Evolutionary conservation across 768 basidiomycete genomes (phyloP).

Genomic region (Termitomyces sp.): DNA sequence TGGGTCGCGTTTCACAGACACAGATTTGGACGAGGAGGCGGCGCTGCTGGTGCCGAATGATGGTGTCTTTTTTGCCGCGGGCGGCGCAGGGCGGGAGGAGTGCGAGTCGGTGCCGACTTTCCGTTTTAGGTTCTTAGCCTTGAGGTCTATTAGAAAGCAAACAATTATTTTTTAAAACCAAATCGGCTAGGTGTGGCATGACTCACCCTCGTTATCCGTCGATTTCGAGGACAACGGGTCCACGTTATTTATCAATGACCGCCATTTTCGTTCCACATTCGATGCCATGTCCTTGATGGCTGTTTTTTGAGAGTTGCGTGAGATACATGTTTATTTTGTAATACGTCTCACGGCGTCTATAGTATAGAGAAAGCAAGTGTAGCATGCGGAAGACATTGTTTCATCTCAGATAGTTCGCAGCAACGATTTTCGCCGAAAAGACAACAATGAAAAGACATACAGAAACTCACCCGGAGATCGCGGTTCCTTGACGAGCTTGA

Average conservation of each 20-base stretch:
- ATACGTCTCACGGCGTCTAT: constrained; percentile 30
- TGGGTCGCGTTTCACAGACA: constrained; percentile 54
- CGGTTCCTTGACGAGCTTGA: constrained; percentile 70
- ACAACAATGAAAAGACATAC: constrained; percentile 2
- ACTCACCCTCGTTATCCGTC: constrained; percentile 65
- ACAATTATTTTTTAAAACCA: not conserved
- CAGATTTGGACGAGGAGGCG: constrained; percentile 34
- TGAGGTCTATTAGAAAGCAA: constrained; percentile 33
- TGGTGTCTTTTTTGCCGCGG: constrained; percentile 57
- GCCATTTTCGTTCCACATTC: constrained; percentile 84
- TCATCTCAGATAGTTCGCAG: constrained; percentile 11
- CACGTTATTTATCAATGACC: constrained; percentile 45
- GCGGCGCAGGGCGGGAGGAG: constrained; percentile 31
- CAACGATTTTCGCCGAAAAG: not conserved
- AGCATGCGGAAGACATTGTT: constrained; percentile 2
- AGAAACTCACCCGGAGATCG: constrained; percentile 71
- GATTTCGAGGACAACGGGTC: constrained; percentile 30
- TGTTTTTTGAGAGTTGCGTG: constrained; percentile 45
- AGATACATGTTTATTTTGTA: constrained; percentile 62
- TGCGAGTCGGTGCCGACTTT: constrained; percentile 45
- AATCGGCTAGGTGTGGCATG: constrained; percentile 34
- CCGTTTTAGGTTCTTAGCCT: constrained; percentile 58
- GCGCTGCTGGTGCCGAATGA: constrained; percentile 38
- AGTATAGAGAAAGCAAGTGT: constrained; percentile 13
- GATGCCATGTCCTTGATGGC: constrained; percentile 93